Conservation (phyloP, 164 flowering plant species). For the Kingdonia uniflora region DNA sequence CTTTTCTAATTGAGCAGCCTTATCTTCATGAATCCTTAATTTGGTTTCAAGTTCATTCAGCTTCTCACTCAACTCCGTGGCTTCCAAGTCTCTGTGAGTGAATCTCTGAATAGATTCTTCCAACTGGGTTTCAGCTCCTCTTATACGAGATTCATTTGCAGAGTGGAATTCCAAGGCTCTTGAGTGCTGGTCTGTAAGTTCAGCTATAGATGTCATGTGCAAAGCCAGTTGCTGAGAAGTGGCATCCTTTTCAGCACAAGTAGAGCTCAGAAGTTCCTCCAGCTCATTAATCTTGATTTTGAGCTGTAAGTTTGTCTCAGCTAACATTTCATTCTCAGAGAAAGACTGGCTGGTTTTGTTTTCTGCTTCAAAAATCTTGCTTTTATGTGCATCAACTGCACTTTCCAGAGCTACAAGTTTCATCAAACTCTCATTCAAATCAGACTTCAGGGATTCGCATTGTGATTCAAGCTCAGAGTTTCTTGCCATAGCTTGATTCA, state of each 20-base stretch:
- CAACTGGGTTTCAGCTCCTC: slow-evolving; percentile 36
- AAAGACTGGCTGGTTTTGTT: slow-evolving; percentile 36
- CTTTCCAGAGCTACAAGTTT: slow-evolving; percentile 37
- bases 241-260: slow-evolving; percentile 47
- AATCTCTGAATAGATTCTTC: slow-evolving; percentile 35
- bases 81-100: slow-evolving; percentile 36
- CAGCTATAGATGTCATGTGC: slow-evolving; percentile 39
- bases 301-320: slow-evolving; percentile 59
- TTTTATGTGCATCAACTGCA: slow-evolving; percentile 41
- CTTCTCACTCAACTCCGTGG: slow-evolving; percentile 48
- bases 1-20: slow-evolving; percentile 28
- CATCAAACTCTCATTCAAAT: slow-evolving; percentile 34
- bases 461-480: slow-evolving; percentile 42
- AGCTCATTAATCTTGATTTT: slow-evolving; percentile 53
- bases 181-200: slow-evolving; percentile 53
- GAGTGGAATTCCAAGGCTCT: slow-evolving; percentile 41
- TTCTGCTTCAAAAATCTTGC: slow-evolving; percentile 43
- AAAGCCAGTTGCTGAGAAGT: slow-evolving; percentile 39
- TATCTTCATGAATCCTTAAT: slow-evolving; percentile 30
- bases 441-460: slow-evolving; percentile 41
- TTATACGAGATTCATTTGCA: slow-evolving; percentile 27
- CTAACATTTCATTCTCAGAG: slow-evolving; percentile 59
- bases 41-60: slow-evolving; percentile 33
- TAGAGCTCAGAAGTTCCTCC: slow-evolving; percentile 39
- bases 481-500: slow-evolving; percentile 39